Base-by-base conservation (phyloP, 345 rosid genomes). In the Anastatica hierochuntica region DNA sequence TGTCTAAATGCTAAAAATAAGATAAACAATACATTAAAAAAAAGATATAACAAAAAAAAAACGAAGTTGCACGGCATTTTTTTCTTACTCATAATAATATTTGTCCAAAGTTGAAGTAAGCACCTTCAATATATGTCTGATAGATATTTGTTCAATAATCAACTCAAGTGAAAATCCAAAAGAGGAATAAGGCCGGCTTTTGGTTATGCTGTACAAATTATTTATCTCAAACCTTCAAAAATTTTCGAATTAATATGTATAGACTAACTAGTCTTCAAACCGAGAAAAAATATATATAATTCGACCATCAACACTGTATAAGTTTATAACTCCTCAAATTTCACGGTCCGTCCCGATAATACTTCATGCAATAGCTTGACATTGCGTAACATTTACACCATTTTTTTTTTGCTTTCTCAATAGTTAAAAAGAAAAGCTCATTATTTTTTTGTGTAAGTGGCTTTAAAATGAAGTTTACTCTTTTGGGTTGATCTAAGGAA, bases 71-170 rank as follows among this genome's bases (percentile, higher is more conserved):
- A 36, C 39, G 45, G 38, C 36, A 8, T 42, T 43, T 53, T 26
- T 19, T 14, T 23, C 6, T 26, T 52, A n/a, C 8, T 18, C 11
- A 1, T 45, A 29, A 63, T 39, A 33, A 63, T 46, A 37, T 52
- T 37, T 53, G 60, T 62, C 55, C 35, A 34, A 45, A 53, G 48
- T 37, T 38, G 55, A 63, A 37, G 60, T 44, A 63, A 53, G 42
- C 60, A 63, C 41, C 20, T 47, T 53, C 67, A 44, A 26, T 62
- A 31, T 37, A 40, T 53, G 60, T 45, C 68, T 38, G 41, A 10
- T 63, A 7, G 24, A 54, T 63, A 63, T 40, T 46, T 53, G n/a
- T 63, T 27, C 31, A 2, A 27, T 27, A 56, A 19, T 56, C n/a
- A 31, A 20, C 6, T 40, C 14, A 8, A 3, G n/a, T 33, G n/a